phyloP scores from a whole-genome alignment of 768 basidiomycete genomes.

The Piloderma croceum region DNA sequence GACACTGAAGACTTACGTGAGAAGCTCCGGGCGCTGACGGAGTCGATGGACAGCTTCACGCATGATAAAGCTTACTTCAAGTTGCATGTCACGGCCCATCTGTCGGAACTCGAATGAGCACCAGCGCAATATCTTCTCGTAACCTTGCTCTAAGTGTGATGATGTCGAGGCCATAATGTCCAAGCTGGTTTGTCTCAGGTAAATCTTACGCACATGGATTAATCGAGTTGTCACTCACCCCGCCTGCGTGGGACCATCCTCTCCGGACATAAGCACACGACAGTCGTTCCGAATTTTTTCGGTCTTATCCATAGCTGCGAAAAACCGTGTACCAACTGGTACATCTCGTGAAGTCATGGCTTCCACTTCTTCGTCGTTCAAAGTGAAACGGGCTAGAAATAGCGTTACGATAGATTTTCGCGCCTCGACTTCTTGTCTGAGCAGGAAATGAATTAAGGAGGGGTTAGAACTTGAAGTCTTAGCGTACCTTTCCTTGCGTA shows the following conservation, averaged over 20 bases:
- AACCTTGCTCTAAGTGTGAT: conserved; percentile 79
- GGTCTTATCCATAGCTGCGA: conserved; percentile 82
- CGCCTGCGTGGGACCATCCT: conserved; percentile 70
- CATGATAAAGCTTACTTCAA: conserved; percentile 64
- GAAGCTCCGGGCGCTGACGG: conserved; percentile 69
- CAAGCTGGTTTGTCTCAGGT: conserved; percentile 40
- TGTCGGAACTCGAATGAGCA: conserved; percentile 79
- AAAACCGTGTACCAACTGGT: conserved; percentile 68
- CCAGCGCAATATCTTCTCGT: conserved; percentile 85
- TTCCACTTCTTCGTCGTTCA: conserved; percentile 65
- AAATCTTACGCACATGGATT: not conserved
- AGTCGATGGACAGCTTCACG: conserved; percentile 69
- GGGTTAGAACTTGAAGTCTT: not conserved
- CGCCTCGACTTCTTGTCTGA: conserved; percentile 63
- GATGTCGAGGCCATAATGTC: conserved; percentile 87
- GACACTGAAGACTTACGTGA: conserved; percentile 45
- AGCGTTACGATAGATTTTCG: conserved; percentile 68
- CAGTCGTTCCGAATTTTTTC: conserved; percentile 82
- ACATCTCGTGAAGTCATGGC: conserved; percentile 76
- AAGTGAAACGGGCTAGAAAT: conserved; percentile 84
- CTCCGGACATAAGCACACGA: conserved; percentile 78
- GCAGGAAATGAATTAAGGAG: not conserved
- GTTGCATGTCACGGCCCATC: conserved; percentile 64
- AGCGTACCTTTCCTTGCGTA: conserved; percentile 70
- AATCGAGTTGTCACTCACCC: conserved; percentile 44